Evolutionary conservation across 2,329 filamentous ascomycete genomes (phyloP), one percentile per base, ranked within the genome.

Genomic region (Diatrype stigma): DNA sequence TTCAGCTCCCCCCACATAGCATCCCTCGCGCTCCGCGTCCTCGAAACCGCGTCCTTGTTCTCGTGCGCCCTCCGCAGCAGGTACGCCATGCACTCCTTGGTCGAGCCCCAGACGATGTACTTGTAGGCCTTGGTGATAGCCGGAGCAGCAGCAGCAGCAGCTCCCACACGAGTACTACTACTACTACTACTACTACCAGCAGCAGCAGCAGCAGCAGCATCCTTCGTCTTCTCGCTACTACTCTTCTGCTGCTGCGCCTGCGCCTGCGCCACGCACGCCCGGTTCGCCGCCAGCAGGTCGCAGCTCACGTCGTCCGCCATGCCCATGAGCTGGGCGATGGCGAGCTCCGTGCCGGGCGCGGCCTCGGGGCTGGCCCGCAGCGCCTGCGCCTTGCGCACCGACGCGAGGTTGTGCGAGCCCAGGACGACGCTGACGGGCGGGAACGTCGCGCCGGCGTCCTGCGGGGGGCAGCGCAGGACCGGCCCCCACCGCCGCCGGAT

Each of bases 251-350:
- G n/a, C n/a, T n/a, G n/a, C n/a, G n/a, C n/a, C n/a, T n/a, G n/a
- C n/a, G n/a, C n/a, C n/a, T n/a, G n/a, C n/a, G n/a, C n/a, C n/a
- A n/a, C n/a, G n/a, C n/a, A n/a, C n/a, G n/a, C n/a, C n/a, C n/a
- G n/a, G 17, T 52, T 34, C 17, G 48, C 51, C 12, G 60, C 57
- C 17, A 79, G 64, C 14, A 86, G 70, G 65, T 84, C 81, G 64
- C 82, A 85, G 66, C 86, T 90, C 48, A 97, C 84, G 66, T 96
- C 92, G 60, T 97, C 93, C 1, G 93, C 93, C 93, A 97, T 97
- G 38, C 93, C 92, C 73, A 93, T 88, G 1, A 96, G 80, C 72
- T 96, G 92, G 2, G 88, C 88, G 67, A 90, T 91, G 1, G 76
- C 73, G 2, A 80, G 67, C 42, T 79, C 74, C 2, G 68, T 68